phyloP scores from a whole-genome alignment of 306 rosid genomes.

The Sophora flavescens region DNA sequence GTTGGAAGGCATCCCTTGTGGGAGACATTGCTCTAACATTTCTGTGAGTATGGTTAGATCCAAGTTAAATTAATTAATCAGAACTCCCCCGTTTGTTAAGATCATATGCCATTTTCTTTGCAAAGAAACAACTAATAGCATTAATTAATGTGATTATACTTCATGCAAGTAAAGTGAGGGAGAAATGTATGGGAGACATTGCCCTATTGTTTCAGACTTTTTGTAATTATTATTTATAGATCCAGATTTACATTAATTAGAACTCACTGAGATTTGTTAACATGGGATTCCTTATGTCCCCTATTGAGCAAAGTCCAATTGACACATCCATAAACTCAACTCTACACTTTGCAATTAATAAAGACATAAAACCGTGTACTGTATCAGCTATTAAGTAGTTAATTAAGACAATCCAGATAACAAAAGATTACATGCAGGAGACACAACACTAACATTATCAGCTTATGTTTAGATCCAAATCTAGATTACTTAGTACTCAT shows the following conservation, averaged over 20 bases:
- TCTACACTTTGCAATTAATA: neutral
- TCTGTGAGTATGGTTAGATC: conserved; percentile 5
- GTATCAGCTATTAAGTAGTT: neutral
- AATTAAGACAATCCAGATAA: neutral
- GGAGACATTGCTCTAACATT: conserved; percentile 37
- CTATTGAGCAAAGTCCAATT: neutral
- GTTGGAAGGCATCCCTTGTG: conserved; percentile 32
- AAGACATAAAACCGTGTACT: neutral
- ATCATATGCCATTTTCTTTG: neutral
- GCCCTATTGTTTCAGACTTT: neutral
- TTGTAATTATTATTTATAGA: neutral
- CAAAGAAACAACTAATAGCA: too few species aligned
- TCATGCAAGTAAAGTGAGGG: too few species aligned
- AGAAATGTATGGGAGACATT: conserved; percentile 22
- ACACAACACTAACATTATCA: neutral
- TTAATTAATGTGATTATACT: too few species aligned
- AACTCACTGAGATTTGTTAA: conserved; percentile 1
- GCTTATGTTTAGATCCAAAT: conserved; percentile 14
- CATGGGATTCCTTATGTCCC: conserved; percentile 40
- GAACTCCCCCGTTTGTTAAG: neutral
- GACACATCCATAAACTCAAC: conserved; percentile 13
- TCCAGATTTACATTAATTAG: conserved; percentile 19
- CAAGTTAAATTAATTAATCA: neutral
- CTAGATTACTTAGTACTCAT: neutral
- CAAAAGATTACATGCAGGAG: conserved; percentile 11